Base-by-base conservation (phyloP, 2,329 filamentous ascomycete species). In the Alternaria triticimaculans region DNA sequence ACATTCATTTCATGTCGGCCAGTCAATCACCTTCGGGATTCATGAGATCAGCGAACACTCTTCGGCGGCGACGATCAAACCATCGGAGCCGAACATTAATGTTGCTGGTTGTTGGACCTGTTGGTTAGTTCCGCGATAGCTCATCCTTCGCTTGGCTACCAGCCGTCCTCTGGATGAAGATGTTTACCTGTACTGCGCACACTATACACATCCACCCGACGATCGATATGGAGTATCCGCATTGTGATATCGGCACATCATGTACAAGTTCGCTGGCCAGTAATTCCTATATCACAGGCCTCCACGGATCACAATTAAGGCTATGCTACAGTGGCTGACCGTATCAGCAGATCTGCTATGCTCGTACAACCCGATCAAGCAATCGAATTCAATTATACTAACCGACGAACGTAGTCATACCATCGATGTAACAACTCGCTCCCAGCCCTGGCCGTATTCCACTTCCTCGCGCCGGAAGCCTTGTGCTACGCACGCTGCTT, bases 11-110 rank as follows among this genome's bases (percentile, higher is more conserved):
- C 33, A 1, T 9, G 4, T 37, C 33, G 33, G 15, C 14, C 33
- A 37, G 33, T 37, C 33, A 15, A 37, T 37, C 33, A 9, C 7
- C 33, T 0, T 37, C 33, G 14, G 33, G 33, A 37, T 3, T n/a
- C 30, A 37, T n/a, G 14, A 37, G 0, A 37, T 37, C 1, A 1
- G 33, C 14, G 33, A 37, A 37, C 33, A 2, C 33, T 37, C 14
- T 8, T n/a, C 33, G 0, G 7, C 33, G 33, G 33, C 33, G 7
- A 1, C 1, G 33, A 37, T 0, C 9, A 0, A 15, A n/a, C 33
- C 14, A 4, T 37, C 15, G 2, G 7, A 9, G 4, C 7, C 14
- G 0, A n/a, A n/a, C 33, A 37, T 2, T n/a, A 37, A n/a, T 37
- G 33, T 5, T 37, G 4, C 33, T 37, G 33, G 15, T 37, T n/a